Conservation (phyloP, 2,329 filamentous ascomycete species). For the Fusarium sp. region DNA sequence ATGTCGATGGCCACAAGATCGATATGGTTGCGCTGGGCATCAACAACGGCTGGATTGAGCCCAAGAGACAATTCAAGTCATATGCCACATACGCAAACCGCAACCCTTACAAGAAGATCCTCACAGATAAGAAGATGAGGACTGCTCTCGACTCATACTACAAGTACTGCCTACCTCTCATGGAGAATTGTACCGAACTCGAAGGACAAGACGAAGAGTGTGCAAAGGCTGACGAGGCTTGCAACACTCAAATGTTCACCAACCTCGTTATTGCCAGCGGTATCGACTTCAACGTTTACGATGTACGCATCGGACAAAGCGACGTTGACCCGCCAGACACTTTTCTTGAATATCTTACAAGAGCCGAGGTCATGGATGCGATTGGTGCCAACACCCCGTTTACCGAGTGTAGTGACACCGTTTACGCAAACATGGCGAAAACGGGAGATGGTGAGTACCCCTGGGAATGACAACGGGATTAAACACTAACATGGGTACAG, state of each 20-base stretch:
- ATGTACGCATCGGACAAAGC: conserved; percentile 52
- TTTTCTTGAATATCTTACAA: conserved; percentile 40
- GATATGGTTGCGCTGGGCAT: conserved; percentile 66
- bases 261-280: conserved; percentile 42
- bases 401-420: conserved; percentile 40
- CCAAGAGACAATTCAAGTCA: conserved; percentile 49
- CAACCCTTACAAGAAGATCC: conserved; percentile 50
- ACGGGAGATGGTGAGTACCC: conserved; percentile 41
- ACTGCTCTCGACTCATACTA: conserved; percentile 46
- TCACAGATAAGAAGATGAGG: conserved; percentile 32
- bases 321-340: conserved; percentile 42
- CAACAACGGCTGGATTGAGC: conserved; percentile 68
- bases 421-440: conserved; percentile 39
- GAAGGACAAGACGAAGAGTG: conserved; percentile 46
- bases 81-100: conserved; percentile 50
- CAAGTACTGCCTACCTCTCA: conserved; percentile 37
- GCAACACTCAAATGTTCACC: conserved; percentile 45
- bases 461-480: too few species aligned
- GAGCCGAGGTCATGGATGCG: conserved; percentile 39
- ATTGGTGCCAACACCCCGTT: conserved; percentile 44
- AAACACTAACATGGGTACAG: conserved; percentile 38
- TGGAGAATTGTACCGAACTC: conserved; percentile 41
- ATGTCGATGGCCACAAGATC: conserved; percentile 54
- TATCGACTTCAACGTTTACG: conserved; percentile 58
- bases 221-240: conserved; percentile 41